Conservation (phyloP, 2,329 filamentous ascomycete genomes). For the Aspergillus sp. region DNA sequence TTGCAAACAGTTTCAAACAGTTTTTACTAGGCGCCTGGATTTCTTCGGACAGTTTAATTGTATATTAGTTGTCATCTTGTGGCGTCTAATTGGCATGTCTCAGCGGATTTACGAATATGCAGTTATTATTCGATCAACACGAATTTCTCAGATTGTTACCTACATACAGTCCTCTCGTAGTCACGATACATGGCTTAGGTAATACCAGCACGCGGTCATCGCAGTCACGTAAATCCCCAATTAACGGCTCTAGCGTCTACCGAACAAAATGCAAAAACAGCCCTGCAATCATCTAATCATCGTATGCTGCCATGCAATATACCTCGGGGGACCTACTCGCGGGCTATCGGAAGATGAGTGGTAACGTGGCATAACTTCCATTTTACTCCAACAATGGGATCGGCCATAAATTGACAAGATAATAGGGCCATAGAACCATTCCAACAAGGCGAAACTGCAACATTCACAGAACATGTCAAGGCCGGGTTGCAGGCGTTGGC, state of each 20-base stretch:
- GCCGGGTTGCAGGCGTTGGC: slow-evolving; percentile 53
- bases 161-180: background rate
- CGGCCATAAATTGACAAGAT: background rate
- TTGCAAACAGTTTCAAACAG: background rate
- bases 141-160: too few species aligned
- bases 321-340: slow-evolving; percentile 51
- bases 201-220: background rate
- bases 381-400: background rate
- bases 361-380: slow-evolving; percentile 22
- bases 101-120: background rate
- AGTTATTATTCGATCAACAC: too few species aligned
- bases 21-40: background rate
- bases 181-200: background rate
- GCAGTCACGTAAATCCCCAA: too few species aligned
- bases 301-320: slow-evolving; percentile 81
- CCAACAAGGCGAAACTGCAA: slow-evolving; percentile 69
- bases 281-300: slow-evolving; percentile 56
- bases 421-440: slow-evolving; percentile 65
- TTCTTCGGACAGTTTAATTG: background rate
- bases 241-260: too few species aligned
- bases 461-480: slow-evolving; percentile 69
- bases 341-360: slow-evolving; percentile 56
- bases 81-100: background rate
- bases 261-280: background rate
- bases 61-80: background rate